phyloP scores from a whole-genome alignment of 2,329 filamentous ascomycete genomes.

The Purpureocillium lavendulum region DNA sequence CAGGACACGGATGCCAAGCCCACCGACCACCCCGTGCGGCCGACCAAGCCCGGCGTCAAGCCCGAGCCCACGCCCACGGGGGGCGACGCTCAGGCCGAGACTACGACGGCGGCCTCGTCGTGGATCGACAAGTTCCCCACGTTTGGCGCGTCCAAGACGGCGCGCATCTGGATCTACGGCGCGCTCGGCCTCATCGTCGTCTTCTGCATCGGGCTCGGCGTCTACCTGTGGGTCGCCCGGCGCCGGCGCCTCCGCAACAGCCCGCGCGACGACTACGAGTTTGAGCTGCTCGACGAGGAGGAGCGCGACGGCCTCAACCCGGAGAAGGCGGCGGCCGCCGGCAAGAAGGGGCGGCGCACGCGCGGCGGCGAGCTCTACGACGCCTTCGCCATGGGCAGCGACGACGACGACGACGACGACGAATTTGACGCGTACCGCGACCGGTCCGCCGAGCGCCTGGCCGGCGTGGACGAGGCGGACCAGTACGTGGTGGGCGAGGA shows the following conservation, averaged over 20 bases:
- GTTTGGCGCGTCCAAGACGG: slow-evolving; percentile 79
- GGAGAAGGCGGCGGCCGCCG: slow-evolving; percentile 34
- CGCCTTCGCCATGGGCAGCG: slow-evolving; percentile 83
- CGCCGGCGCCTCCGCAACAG: slow-evolving; percentile 67
- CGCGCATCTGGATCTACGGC: slow-evolving; percentile 90
- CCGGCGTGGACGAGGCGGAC: slow-evolving; percentile 18
- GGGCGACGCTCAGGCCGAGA: slow-evolving; percentile 12
- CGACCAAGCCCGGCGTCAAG: slow-evolving; percentile 37
- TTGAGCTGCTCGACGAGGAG: slow-evolving; percentile 82
- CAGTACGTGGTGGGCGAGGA: slow-evolving; percentile 45
- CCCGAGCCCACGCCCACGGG: slow-evolving; percentile 25
- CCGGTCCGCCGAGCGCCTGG: slow-evolving; percentile 19
- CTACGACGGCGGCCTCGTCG: slow-evolving; percentile 51
- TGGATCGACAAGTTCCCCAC: slow-evolving; percentile 84
- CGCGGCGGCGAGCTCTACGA: slow-evolving; percentile 90
- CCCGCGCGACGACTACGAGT: slow-evolving; percentile 80
- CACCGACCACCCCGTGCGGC: slow-evolving; percentile 57
- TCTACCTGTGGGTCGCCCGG: slow-evolving; percentile 74
- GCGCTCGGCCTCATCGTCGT: slow-evolving; percentile 73
- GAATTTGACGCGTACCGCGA: slow-evolving; percentile 37
- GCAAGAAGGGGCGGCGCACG: slow-evolving; percentile 38
- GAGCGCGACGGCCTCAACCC: slow-evolving; percentile 52
- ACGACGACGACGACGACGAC: slow-evolving; percentile 53
- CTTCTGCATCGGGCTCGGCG: slow-evolving; percentile 74
- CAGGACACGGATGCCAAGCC: slow-evolving; percentile 37